Base-by-base conservation (phyloP, 176 grass and related monocot genomes). In the Secale cereale region DNA sequence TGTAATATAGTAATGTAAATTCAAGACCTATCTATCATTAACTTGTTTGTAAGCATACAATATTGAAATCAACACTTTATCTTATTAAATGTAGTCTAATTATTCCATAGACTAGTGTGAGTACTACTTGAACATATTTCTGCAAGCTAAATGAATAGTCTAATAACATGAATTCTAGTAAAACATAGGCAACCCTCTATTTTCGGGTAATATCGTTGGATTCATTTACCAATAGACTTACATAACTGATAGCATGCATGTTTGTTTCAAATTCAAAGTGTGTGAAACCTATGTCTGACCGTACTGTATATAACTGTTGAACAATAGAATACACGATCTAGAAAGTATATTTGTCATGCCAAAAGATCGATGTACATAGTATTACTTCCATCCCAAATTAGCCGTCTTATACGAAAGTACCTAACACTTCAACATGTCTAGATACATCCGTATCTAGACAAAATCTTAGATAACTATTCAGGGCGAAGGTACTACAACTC, bases 91-190 rank as follows among this genome's bases (percentile, higher is more conserved):
- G 2, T 60, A n/a, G n/a, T 71, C 29, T 2, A 65, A 64, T 5
- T 13, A 50, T 46, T 30, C 17, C 46, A 19, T 77, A n/a, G 14
- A 35, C 5, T 85, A 32, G 15, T 19, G 46, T 59, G 3, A 35
- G 4, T 6, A 30, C 71, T n/a, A 74, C 13, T 17, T 76, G 9
- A 31, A 10, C 26, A 22, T 23, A 33, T 33, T 67, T 28, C 5
- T 32, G 8, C 5, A 12, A 50, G 12, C 65, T 17, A 65, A 32
- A 80, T 23, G 5, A 30, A 59, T 30, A 7, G n/a, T 5, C 46
- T 84, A 84, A 79, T 88, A 75, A 72, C 40, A 88, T 88, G 86
- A 17, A 37, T 14, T 79, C 40, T 52, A 63, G 37, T 3, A 72
- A 82, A 82, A 60, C 41, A 1, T 20, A 27, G 6, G 19, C 1